These are phyloP conservation scores for Botrytis porri DNA, from an alignment of 2,329 filamentous ascomycete genomes.

Conservation along the genomic window DNA sequence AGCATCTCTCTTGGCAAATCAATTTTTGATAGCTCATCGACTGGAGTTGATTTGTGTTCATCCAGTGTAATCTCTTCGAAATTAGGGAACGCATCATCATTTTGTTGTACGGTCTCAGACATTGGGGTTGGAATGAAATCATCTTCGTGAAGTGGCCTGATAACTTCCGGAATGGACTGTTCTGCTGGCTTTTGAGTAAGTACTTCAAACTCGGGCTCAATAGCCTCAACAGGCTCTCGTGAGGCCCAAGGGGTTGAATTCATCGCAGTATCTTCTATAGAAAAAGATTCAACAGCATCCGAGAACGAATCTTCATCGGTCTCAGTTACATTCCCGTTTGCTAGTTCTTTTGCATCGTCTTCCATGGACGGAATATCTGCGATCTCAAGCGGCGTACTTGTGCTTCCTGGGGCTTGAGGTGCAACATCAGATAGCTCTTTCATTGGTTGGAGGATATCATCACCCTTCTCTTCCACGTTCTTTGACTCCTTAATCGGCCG, in stretches of 20 bases:
- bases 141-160: neutral
- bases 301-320: neutral
- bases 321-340: neutral
- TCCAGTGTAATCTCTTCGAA: neutral
- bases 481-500: neutral
- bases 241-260: neutral
- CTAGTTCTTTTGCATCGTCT: neutral
- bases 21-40: constrained; percentile 1
- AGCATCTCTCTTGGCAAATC: neutral
- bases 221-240: neutral
- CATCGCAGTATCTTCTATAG: neutral
- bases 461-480: neutral
- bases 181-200: neutral
- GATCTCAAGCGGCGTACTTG: neutral
- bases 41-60: neutral
- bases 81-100: neutral
- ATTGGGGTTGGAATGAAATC: neutral
- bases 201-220: neutral
- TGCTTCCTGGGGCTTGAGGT: neutral
- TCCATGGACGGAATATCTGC: neutral
- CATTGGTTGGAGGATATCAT: neutral
- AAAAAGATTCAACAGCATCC: neutral
- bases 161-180: neutral
- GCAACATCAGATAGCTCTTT: neutral
- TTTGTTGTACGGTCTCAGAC: constrained; percentile 1